A percentile compares a stretch with the other conserved stretches of the same genome.
Conservation (phyloP, 495 filamentous ascomycete species). For the Evansstolkia leycettana region DNA sequence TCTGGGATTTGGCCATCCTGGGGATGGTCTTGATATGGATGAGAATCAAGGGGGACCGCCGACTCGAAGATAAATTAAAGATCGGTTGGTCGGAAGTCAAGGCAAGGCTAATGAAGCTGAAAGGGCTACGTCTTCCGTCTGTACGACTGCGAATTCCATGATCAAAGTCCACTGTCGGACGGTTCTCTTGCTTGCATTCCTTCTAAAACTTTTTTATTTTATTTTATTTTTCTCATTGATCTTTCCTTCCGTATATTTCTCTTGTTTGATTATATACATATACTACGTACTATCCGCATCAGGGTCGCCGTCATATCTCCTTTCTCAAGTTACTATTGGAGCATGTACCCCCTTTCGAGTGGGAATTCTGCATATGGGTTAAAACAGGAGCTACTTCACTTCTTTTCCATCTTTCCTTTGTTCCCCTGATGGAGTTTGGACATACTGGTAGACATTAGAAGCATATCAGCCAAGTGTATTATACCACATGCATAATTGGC, state of each 20-base stretch:
- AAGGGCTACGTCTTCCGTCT: constrained; percentile 13
- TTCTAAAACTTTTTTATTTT: neutral
- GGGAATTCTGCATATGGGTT: too few species aligned
- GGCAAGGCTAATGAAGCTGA: constrained; percentile 43
- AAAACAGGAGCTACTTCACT: too few species aligned
- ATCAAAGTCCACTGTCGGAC: neutral
- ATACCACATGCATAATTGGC: too few species aligned
- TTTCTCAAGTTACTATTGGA: too few species aligned
- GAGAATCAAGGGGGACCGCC: constrained; percentile 59
- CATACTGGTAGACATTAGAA: too few species aligned
- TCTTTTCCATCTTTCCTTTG: too few species aligned
- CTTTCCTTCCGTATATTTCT: constrained; percentile 4
- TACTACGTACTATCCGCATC: neutral
- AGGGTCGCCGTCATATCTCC: neutral
- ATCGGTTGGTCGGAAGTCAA: constrained; percentile 49
- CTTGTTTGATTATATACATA: constrained; percentile 8
- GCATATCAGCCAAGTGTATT: too few species aligned
- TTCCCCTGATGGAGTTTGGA: too few species aligned
- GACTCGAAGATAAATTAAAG: constrained; percentile 65
- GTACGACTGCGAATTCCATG: constrained; percentile 15
- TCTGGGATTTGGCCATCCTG: constrained; percentile 59
- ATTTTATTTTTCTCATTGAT: constrained; percentile 1
- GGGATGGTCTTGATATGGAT: constrained; percentile 66
- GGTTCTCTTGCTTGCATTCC: too few species aligned
- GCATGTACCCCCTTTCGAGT: too few species aligned